These are phyloP conservation scores for Biscogniauxia sp. DNA, from an alignment of 2,329 filamentous ascomycete species.

Conservation along the genomic window DNA sequence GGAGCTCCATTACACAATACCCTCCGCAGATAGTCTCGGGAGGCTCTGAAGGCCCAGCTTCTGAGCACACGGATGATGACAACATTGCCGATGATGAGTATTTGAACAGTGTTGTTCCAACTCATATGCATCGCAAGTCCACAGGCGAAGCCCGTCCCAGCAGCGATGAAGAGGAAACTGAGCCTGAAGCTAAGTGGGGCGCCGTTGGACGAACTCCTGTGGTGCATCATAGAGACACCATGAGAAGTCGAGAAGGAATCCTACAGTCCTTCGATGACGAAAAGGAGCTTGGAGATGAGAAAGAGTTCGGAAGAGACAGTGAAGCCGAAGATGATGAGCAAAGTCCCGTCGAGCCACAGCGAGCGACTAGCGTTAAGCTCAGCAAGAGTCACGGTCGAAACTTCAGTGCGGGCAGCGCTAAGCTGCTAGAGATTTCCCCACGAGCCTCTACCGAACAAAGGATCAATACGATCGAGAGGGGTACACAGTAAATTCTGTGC, in stretches of 20 bases:
- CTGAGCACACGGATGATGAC: constrained; percentile 55
- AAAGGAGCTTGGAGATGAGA: constrained; percentile 24
- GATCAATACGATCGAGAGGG: constrained; percentile 33
- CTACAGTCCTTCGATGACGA: constrained; percentile 42
- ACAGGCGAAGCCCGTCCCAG: constrained; percentile 54
- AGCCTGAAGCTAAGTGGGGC: constrained; percentile 51
- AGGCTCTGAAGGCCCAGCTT: constrained; percentile 41
- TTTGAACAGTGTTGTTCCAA: constrained; percentile 52
- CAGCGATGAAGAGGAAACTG: constrained; percentile 56
- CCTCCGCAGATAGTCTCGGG: constrained; percentile 47
- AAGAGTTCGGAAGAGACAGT: constrained; percentile 33
- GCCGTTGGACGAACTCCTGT: constrained; percentile 53
- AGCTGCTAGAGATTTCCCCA: constrained; percentile 65
- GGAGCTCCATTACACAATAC: constrained; percentile 37
- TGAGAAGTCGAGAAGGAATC: constrained; percentile 52
- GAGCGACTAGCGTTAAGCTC: constrained; percentile 70
- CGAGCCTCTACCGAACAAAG: constrained; percentile 52
- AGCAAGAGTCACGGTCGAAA: constrained; percentile 65
- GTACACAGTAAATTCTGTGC: constrained; percentile 21
- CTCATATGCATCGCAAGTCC: constrained; percentile 37
- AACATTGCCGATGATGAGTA: constrained; percentile 75
- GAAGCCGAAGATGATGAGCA: constrained; percentile 26
- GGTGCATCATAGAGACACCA: constrained; percentile 39
- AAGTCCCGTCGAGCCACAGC: constrained; percentile 45
- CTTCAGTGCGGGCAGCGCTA: constrained; percentile 76